Conservation (phyloP, 495 filamentous ascomycete species). For the Penicillium paradoxum region DNA sequence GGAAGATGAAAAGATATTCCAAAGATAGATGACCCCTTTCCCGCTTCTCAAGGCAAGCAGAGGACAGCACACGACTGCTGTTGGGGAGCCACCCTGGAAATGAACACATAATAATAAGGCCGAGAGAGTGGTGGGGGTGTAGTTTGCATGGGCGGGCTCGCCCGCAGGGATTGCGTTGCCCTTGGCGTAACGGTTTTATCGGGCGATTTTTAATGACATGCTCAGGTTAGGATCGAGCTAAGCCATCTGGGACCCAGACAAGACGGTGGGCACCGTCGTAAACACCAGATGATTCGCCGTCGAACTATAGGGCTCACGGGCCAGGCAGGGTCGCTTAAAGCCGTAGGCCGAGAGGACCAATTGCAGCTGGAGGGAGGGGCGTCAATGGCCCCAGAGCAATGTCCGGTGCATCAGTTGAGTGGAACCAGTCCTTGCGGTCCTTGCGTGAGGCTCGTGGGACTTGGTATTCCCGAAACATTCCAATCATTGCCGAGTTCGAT, state of each 20-base stretch:
- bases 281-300: constrained; percentile 16
- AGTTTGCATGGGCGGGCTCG: constrained; percentile 7
- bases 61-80: not conserved
- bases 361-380: not conserved
- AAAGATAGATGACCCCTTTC: not conserved
- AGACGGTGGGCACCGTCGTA: constrained; percentile 5
- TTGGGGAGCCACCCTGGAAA: not conserved
- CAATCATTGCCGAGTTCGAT: constrained; percentile 4
- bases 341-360: constrained; percentile 12
- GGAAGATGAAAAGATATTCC: not conserved
- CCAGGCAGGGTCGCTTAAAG: constrained; percentile 19
- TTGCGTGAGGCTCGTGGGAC: constrained; percentile 21
- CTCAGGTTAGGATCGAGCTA: constrained; percentile 22
- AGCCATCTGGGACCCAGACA: constrained; percentile 16
- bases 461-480: not conserved
- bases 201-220: constrained; percentile 21
- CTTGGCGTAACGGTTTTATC: constrained; percentile 41
- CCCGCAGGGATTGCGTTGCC: constrained; percentile 19
- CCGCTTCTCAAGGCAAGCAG: not conserved
- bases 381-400: constrained; percentile 6
- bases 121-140: constrained; percentile 25
- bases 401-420: constrained; percentile 33
- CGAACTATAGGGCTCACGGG: constrained; percentile 20
- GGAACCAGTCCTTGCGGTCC: constrained; percentile 10
- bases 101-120: constrained; percentile 2